Evolutionary conservation across 306 rosid species (phyloP), one percentile per base, ranked within the genome.

Genomic region (Inga leiocalycina): DNA sequence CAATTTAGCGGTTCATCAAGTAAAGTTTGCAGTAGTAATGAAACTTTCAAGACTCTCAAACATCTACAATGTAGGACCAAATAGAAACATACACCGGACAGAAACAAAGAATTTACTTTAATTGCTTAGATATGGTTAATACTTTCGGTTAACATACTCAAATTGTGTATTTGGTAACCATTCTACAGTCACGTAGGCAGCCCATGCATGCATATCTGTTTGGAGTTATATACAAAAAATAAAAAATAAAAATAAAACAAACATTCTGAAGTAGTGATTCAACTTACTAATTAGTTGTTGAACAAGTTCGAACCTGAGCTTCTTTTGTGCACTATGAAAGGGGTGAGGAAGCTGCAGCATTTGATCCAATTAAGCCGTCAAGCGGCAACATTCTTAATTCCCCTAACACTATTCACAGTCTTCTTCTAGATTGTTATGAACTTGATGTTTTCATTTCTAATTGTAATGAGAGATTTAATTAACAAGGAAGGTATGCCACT

Each of bases 401-500:
- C 16, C 68, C 17, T 4, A 27, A 24, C 8, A 24, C 3, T 62
- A 27, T 10, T 27, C 68, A 24, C 35, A 61, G 37, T 27, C 66
- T 61, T 27, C 30, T 27, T 24, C 66, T 61, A 61, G 14, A 62
- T 62, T 27, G 37, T 3, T 10, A 24, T 11, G 37, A 62, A 62
- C 67, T 61, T 22, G 34, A 10, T 22, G 35, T 61, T 24, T 61
- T 22, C 15, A 61, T n/a, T 61, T 61, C 35, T 24, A 61, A 61
- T 10, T n/a, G 80, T 72, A 82, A 85, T 72, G 37, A 46, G 73
- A 45, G 51, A 19, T 66, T 54, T 77, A 30, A 61, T 54, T 46
- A 15, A 71, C 4, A 70, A 43, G 74, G 83, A 80, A 78, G 32
- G 56, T 72, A 52, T 73, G 77, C 77, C 84, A 81, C 65, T 22